phyloP scores from a whole-genome alignment of 2,329 filamentous ascomycete genomes.

The Trichoderma simmonsii region DNA sequence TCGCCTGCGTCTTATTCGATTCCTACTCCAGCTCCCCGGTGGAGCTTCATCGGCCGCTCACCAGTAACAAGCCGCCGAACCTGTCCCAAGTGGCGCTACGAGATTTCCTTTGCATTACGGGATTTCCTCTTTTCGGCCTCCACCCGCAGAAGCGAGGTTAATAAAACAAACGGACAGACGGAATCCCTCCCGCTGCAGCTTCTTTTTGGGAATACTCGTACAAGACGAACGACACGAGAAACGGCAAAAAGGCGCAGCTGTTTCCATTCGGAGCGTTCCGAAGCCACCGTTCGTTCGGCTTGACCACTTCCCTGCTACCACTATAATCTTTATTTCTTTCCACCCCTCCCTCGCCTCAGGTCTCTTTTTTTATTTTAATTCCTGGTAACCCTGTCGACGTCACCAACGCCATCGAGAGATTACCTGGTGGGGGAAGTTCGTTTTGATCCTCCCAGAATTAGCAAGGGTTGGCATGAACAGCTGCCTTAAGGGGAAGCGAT shows the following conservation, averaged over 20 bases:
- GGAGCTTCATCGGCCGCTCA: neutral
- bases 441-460: neutral
- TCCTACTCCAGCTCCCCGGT: neutral
- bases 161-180: neutral
- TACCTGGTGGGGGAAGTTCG: slow-evolving; percentile 8
- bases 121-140: neutral
- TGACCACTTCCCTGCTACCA: neutral
- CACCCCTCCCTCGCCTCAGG: neutral
- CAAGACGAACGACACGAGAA: neutral
- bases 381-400: slow-evolving; percentile 1
- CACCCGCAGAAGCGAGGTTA: neutral
- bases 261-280: neutral
- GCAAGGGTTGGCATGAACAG: slow-evolving; percentile 14
- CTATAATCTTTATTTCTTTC: neutral
- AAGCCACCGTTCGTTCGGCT: neutral
- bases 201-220: neutral
- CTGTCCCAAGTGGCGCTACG: slow-evolving; percentile 2
- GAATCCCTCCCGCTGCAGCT: neutral
- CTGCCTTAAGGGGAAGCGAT: slow-evolving; percentile 14
- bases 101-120: slow-evolving; percentile 7
- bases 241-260: neutral
- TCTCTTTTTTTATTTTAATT: neutral
- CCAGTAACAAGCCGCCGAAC: neutral
- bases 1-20: neutral
- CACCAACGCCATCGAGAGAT: slow-evolving; percentile 12